Conservation (phyloP, 2,329 filamentous ascomycete species). For the Neonectria ditissima region DNA sequence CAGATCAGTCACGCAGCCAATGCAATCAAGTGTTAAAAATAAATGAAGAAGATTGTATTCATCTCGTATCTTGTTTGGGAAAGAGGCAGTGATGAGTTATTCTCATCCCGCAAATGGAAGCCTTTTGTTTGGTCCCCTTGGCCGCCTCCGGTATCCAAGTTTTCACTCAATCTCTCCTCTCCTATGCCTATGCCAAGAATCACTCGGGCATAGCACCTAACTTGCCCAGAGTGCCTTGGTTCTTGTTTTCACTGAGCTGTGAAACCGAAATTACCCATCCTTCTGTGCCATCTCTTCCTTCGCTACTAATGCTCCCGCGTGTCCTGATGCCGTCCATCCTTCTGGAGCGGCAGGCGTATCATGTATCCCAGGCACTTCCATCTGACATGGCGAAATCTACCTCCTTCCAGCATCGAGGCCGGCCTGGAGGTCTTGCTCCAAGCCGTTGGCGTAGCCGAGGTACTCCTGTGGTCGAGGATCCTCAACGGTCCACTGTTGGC, state of each 20-base stretch:
- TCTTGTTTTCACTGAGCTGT: conserved; percentile 9
- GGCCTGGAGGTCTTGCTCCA: conserved; percentile 71
- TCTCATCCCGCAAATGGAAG: conserved; percentile 18
- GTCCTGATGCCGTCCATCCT: conserved; percentile 15
- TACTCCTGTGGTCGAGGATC: conserved; percentile 73
- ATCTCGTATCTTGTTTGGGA: conserved; percentile 40
- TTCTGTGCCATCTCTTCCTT: conserved; percentile 12
- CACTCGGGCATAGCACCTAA: conserved; percentile 11
- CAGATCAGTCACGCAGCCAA: conserved; percentile 11
- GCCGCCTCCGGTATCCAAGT: conserved; percentile 27
- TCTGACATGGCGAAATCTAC: conserved; percentile 19
- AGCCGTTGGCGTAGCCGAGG: conserved; percentile 58
- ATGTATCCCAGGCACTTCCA: conserved; percentile 2
- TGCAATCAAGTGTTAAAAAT: conserved; percentile 13
- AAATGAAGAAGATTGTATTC: conserved; percentile 41
- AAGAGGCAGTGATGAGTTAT: conserved; percentile 32
- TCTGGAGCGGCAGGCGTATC: conserved; percentile 18
- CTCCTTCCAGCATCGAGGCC: conserved; percentile 51
- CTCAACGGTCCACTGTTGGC: conserved; percentile 67
- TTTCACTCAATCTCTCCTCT: conserved; percentile 18
- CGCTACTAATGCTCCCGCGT: background rate
- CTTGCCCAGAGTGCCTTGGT: conserved; percentile 4
- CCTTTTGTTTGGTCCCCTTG: conserved; percentile 17
- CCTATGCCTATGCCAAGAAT: background rate
- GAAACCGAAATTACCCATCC: conserved; percentile 21